phyloP scores from a whole-genome alignment of 129 eudicot species.

The Artemisia argyi region DNA sequence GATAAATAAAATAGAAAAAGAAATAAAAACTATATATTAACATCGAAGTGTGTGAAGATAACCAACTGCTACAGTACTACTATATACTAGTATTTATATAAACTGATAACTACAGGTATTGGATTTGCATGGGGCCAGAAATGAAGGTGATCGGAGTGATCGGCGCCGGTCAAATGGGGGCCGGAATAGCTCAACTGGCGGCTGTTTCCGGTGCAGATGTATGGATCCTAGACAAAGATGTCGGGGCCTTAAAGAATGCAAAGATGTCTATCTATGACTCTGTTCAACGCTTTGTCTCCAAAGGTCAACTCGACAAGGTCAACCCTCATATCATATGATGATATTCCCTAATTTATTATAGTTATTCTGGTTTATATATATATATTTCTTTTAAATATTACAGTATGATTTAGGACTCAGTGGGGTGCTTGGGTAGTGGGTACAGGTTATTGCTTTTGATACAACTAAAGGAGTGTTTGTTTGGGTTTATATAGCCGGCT shows the following conservation, averaged over 20 bases:
- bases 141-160: constrained; percentile 66
- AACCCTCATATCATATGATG: background rate
- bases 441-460: no score
- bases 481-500: no score
- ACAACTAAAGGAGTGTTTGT: no score
- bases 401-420: background rate
- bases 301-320: constrained; percentile 71
- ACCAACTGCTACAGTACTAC: no score
- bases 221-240: constrained; percentile 65
- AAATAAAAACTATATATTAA: no score
- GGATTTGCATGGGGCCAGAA: constrained; percentile 32
- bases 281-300: constrained; percentile 67
- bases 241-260: constrained; percentile 55
- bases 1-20: no score
- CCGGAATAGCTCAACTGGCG: constrained; percentile 92
- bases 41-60: no score
- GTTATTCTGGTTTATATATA: background rate
- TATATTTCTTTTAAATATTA: background rate
- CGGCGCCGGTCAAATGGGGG: constrained; percentile 98
- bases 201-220: constrained; percentile 74
- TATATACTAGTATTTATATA: no score
- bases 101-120: no score
- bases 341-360: background rate
- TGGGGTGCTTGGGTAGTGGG: no score
- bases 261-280: constrained; percentile 45